Evolutionary conservation across 148 eudicot genomes (phyloP).

Genomic region (Pharnaceum exiguum): DNA sequence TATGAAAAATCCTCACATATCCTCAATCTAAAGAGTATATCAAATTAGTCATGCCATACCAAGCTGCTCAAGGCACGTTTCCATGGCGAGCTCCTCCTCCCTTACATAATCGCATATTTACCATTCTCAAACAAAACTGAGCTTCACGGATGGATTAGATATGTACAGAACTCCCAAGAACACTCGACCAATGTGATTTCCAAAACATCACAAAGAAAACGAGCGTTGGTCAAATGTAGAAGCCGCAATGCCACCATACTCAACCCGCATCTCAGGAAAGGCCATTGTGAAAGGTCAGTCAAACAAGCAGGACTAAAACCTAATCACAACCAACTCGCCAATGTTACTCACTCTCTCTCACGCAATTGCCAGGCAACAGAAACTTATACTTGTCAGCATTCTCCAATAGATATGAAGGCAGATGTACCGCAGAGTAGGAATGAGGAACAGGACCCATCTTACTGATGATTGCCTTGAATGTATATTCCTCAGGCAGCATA

Average conservation of each 20-base stretch:
- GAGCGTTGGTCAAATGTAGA: slow-evolving; percentile 15
- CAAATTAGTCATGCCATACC: slow-evolving; percentile 25
- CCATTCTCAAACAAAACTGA: slow-evolving; percentile 26
- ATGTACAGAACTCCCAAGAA: slow-evolving; percentile 34
- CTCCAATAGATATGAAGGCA: slow-evolving; percentile 64
- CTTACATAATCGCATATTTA: slow-evolving; percentile 16
- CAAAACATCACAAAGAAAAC: slow-evolving; percentile 24
- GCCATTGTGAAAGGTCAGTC: too few relatives aligned
- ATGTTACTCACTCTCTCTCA: slow-evolving; percentile 55
- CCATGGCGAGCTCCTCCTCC: slow-evolving; percentile 9
- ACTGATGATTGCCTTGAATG: slow-evolving; percentile 62
- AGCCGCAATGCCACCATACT: slow-evolving; percentile 4
- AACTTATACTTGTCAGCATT: slow-evolving; percentile 57
- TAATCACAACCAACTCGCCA: not conserved
- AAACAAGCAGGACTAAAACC: slow-evolving; percentile 6
- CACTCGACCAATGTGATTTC: slow-evolving; percentile 22
- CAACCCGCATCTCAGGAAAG: too few relatives aligned
- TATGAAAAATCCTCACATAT: slow-evolving; percentile 10
- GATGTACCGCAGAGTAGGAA: slow-evolving; percentile 76
- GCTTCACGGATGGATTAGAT: slow-evolving; percentile 13
- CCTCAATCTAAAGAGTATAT: slow-evolving; percentile 19
- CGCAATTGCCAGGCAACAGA: slow-evolving; percentile 71
- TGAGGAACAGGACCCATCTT: slow-evolving; percentile 80
- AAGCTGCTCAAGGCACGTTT: slow-evolving; percentile 12
- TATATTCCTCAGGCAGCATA: slow-evolving; percentile 79